phyloP scores from a whole-genome alignment of 1,284 basidiomycete genomes.

The Rhodotorula sp. region DNA sequence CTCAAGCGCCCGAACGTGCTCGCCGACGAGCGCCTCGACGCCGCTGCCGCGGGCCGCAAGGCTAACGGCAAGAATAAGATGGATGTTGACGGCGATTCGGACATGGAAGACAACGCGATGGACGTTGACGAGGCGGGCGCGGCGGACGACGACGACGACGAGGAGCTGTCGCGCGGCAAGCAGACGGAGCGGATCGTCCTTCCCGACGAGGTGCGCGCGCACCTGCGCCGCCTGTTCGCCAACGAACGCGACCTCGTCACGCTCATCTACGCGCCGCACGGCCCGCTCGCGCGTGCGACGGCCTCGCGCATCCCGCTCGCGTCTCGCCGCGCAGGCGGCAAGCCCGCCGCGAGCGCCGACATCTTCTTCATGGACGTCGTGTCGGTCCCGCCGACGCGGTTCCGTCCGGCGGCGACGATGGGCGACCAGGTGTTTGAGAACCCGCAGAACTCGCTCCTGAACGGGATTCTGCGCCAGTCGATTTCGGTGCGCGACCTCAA shows the following conservation, averaged over 20 bases:
- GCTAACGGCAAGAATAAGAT: slow-evolving; percentile 21
- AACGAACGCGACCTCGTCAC: slow-evolving; percentile 81
- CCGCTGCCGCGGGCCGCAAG: slow-evolving; percentile 55
- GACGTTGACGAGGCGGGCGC: slow-evolving; percentile 59
- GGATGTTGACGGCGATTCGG: slow-evolving; percentile 51
- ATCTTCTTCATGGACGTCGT: slow-evolving; percentile 97
- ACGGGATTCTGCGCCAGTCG: slow-evolving; percentile 69
- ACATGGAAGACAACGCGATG: slow-evolving; percentile 50
- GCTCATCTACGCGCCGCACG: slow-evolving; percentile 90
- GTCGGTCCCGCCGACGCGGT: slow-evolving; percentile 89
- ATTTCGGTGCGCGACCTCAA: slow-evolving; percentile 80
- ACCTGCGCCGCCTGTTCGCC: slow-evolving; percentile 82
- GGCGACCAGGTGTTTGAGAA: slow-evolving; percentile 94
- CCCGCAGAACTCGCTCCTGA: slow-evolving; percentile 91
- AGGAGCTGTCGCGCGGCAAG: slow-evolving; percentile 66
- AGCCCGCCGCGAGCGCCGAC: slow-evolving; percentile 69
- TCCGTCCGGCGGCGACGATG: slow-evolving; percentile 91
- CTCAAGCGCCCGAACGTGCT: slow-evolving; percentile 72
- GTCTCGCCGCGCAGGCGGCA: slow-evolving; percentile 52
- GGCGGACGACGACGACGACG: slow-evolving; percentile 46
- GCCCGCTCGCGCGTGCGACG: slow-evolving; percentile 63
- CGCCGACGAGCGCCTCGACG: slow-evolving; percentile 43
- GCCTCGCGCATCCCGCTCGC: slow-evolving; percentile 33
- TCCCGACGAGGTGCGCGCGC: slow-evolving; percentile 88
- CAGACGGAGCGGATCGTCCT: slow-evolving; percentile 89